Base-by-base conservation (phyloP, 345 rosid species). In the Lepidium sativum region DNA sequence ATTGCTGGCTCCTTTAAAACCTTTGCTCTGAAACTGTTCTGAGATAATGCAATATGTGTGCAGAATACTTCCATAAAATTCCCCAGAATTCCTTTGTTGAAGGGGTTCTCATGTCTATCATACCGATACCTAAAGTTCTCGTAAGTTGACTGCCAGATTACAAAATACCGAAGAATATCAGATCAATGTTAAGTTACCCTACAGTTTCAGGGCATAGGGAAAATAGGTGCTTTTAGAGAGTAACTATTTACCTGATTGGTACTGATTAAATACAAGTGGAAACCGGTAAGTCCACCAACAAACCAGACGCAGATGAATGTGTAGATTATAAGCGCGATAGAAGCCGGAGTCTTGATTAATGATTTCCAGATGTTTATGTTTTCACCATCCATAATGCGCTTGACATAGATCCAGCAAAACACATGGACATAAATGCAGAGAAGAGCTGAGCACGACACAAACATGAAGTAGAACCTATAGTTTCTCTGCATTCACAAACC, bases 381-480 rank as follows among this genome's bases (percentile, higher is more conserved):
- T 60, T 91, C 87, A 31, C 78, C 35, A 31, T 80, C 75, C 89
- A 82, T 88, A 52, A 91, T 91, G 50, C 79, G 86, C 64, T 31
- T 70, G 62, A 88, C 82, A 64, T 82, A 80, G 53, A 95, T 84
- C 96, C 97, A 95, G 80, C 97, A 82, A 79, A 95, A 95, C 20
- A 79, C 88, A 20, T 88, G 95, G 52, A 95, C 81, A 54, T 84
- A 91, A 15, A 95, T 45, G 85, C 99, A 95, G 57, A 95, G 83
- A 70, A 91, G 70, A 41, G 95, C 86, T 25, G 96, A 32, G 9
- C 80, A 71, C 63, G 80, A 67, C 63, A 95, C 83, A 75, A 95
- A 95, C 87, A 84, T 81, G 91, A 86, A 83, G 91, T 83, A 95
- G 91, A 85, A 95, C 61, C 96, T 81, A 70, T 95, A 91, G 70